These are phyloP conservation scores for Serendipita sp. DNA, from an alignment of 768 basidiomycete genomes.

Conservation along the genomic window DNA sequence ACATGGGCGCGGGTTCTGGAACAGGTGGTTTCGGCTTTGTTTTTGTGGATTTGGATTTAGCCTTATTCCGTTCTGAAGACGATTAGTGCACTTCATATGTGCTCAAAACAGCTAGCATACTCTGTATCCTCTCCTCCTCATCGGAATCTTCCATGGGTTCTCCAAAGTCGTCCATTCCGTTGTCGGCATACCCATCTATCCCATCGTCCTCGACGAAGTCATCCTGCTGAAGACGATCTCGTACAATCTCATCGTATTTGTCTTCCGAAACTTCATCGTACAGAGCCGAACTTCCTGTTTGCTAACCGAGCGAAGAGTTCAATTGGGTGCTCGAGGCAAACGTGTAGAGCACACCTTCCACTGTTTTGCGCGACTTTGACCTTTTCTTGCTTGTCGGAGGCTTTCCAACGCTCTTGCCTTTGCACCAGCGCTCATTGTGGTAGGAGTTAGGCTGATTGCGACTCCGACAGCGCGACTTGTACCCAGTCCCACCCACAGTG, in stretches of 20 bases:
- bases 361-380: conserved; percentile 5
- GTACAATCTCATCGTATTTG: conserved; percentile 75
- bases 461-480: neutral
- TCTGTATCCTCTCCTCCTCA: conserved; percentile 41
- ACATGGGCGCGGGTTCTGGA: conserved; percentile 41
- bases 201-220: conserved; percentile 97
- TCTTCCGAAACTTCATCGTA: conserved; percentile 88
- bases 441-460: neutral
- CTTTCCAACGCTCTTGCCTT: neutral
- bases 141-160: conserved; percentile 31
- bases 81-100: conserved; percentile 1
- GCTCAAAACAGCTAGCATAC: conserved; percentile 12
- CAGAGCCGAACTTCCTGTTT: conserved; percentile 43
- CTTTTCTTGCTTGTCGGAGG: neutral
- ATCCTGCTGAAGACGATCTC: conserved; percentile 62
- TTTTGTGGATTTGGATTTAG: conserved; percentile 27
- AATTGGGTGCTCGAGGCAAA: neutral
- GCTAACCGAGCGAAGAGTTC: neutral
- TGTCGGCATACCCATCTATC: conserved; percentile 79
- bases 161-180: conserved; percentile 92
- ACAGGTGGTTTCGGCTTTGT: conserved; percentile 34
- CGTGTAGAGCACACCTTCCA: neutral
- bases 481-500: neutral
- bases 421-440: neutral
- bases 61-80: conserved; percentile 28